These are phyloP conservation scores for Streptanthus diversifolius DNA, from an alignment of 345 rosid genomes.

Conservation along the genomic window DNA sequence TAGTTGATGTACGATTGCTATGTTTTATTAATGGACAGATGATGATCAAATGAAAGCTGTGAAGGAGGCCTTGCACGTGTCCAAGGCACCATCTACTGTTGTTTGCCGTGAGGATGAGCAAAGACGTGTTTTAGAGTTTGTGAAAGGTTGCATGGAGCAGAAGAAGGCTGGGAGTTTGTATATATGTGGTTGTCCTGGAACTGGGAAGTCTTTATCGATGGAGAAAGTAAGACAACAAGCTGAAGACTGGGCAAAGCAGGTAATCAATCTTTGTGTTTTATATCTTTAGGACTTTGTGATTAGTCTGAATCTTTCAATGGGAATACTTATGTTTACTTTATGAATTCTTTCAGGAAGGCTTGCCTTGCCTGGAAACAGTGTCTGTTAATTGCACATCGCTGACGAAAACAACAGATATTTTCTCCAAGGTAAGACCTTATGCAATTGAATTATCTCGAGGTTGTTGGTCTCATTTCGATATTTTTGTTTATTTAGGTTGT, in stretches of 20 bases:
- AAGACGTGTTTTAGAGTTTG: slow-evolving; percentile 57
- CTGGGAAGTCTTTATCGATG: slow-evolving; percentile 83
- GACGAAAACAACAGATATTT: slow-evolving; percentile 60
- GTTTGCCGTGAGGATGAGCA: slow-evolving; percentile 85
- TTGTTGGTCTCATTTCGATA: background rate
- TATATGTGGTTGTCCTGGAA: slow-evolving; percentile 81
- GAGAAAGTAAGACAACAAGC: slow-evolving; percentile 55
- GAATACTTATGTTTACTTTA: background rate
- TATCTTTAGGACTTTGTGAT: background rate
- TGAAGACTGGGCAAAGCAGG: slow-evolving; percentile 66
- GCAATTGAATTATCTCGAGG: background rate
- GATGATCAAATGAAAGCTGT: slow-evolving; percentile 56
- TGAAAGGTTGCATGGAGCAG: slow-evolving; percentile 50
- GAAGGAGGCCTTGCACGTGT: slow-evolving; percentile 76
- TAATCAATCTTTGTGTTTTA: slow-evolving; percentile 5
- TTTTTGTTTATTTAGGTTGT: slow-evolving; percentile 20
- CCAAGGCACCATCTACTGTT: slow-evolving; percentile 54
- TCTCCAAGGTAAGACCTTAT: slow-evolving; percentile 55
- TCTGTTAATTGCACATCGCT: slow-evolving; percentile 69
- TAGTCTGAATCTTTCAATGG: background rate
- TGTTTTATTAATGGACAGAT: slow-evolving; percentile 35
- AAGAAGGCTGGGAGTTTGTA: slow-evolving; percentile 78
- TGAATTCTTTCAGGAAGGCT: slow-evolving; percentile 43
- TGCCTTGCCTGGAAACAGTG: slow-evolving; percentile 53
- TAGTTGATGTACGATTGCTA: background rate